A percentile compares a stretch with the other conserved stretches of the same genome.
Evolutionary conservation across 2,329 filamentous ascomycete species (phyloP).

Genomic region (Aspergillus vadensis): DNA sequence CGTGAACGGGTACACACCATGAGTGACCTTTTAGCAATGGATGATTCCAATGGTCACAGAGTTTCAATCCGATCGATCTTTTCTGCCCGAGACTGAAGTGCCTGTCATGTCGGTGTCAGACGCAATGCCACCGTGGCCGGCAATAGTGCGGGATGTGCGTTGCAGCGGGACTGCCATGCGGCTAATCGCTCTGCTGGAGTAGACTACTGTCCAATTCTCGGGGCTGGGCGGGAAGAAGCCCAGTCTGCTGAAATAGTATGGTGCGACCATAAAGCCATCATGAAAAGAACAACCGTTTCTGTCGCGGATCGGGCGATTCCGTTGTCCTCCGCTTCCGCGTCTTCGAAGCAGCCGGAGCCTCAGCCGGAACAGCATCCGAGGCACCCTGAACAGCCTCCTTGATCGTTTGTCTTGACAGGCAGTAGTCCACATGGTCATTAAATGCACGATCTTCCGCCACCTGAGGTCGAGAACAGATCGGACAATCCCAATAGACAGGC

Average conservation of each 20-base stretch:
- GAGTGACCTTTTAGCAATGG: too few species aligned
- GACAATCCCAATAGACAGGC: conserved; percentile 75
- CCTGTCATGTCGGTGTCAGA: too few species aligned
- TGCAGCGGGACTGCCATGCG: too few species aligned
- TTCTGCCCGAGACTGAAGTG: too few species aligned
- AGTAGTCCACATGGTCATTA: conserved; percentile 91
- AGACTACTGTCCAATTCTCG: too few species aligned
- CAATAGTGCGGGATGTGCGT: too few species aligned
- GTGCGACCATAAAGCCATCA: conserved; percentile 18
- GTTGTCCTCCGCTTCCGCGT: conserved; percentile 40
- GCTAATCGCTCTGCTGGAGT: too few species aligned
- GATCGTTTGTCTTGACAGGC: conserved; percentile 83
- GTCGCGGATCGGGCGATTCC: conserved; percentile 29
- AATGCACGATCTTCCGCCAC: conserved; percentile 72
- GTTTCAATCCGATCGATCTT: too few species aligned
- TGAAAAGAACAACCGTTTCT: conserved; percentile 39
- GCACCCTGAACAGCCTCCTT: conserved; percentile 71
- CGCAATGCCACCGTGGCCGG: too few species aligned
- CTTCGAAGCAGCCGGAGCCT: conserved; percentile 14
- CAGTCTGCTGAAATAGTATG: not conserved
- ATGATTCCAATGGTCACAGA: too few species aligned
- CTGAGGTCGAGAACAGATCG: conserved; percentile 80
- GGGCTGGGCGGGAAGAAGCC: too few species aligned
- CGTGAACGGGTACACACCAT: too few species aligned
- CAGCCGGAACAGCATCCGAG: conserved; percentile 20